phyloP scores from a whole-genome alignment of 345 rosid species.

The Bruguiera sexangula region DNA sequence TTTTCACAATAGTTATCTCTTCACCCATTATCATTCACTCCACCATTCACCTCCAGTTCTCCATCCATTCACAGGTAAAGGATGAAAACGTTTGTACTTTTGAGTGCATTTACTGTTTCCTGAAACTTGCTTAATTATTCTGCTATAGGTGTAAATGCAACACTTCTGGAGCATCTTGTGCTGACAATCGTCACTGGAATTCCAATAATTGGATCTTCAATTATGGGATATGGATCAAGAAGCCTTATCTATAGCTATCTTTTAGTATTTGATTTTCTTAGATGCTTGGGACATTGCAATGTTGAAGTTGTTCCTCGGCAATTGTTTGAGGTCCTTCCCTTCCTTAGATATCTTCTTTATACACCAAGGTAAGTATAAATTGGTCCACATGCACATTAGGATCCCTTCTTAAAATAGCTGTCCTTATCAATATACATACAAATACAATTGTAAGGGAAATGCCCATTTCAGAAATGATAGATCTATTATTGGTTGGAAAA shows the following conservation, averaged over 20 bases:
- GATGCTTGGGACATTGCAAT: conserved; percentile 84
- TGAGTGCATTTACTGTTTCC: background rate
- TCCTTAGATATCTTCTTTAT: conserved; percentile 63
- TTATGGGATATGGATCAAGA: conserved; percentile 66
- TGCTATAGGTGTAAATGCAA: conserved; percentile 61
- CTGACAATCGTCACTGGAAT: conserved; percentile 48
- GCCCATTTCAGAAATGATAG: too few species aligned
- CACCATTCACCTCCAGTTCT: conserved; percentile 81
- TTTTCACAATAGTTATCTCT: conserved; percentile 53
- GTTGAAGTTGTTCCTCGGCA: conserved; percentile 65
- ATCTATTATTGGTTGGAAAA: too few species aligned
- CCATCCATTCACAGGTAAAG: conserved; percentile 68
- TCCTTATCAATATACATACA: too few species aligned
- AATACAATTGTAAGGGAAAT: too few species aligned
- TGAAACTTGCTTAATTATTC: background rate
- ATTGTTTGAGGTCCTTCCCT: conserved; percentile 53
- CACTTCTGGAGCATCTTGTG: conserved; percentile 64
- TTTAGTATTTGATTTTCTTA: conserved; percentile 60
- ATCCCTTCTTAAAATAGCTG: too few species aligned
- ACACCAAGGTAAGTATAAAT: conserved; percentile 76
- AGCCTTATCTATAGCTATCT: conserved; percentile 56
- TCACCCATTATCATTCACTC: conserved; percentile 63
- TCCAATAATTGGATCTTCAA: conserved; percentile 59
- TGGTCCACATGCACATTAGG: background rate
- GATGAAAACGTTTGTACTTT: background rate